Evolutionary conservation across 108 stramenopile species (phyloP), one percentile per base, ranked within the genome.

Genomic region (Cylindrotheca fusiformis): DNA sequence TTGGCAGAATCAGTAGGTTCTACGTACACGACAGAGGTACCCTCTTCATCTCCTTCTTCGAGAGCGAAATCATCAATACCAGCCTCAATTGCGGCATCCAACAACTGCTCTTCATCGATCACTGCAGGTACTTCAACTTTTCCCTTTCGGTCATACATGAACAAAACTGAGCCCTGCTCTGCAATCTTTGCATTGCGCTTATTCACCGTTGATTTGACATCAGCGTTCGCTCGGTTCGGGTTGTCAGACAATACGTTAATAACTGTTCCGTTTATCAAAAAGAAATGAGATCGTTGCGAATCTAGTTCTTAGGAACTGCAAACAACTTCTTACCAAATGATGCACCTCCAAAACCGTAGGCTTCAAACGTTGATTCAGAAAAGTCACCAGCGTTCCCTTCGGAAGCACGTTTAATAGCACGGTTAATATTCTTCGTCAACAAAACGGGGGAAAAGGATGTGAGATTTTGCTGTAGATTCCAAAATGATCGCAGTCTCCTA

Each of bases 191-290:
- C 93, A 0, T 78, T 60, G 14, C 74, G 58, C 67, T 93, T 96
- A 60, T 71, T 84, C 2, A 93, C 82, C 14, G 78, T 73, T 19
- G 72, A 77, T 56, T 69, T 79, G 10, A 96, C 87, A 67, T 94
- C 93, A 19, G 86, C 75, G n/a, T 69, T 79, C 29, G 85, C 89
- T 46, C 95, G 76, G 67, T 96, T 96, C 33, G 78, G 44, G 57
- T 94, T 96, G 63, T 96, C 95, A 14, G 81, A 77, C 59, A 94
- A 68, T 1, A 89, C 90, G 66, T 90, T 90, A 41, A 96, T 85
- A 29, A 96, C 75, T 20, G 88, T 53, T 1, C n/a, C n/a, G n/a
- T n/a, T n/a, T n/a, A n/a, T n/a, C n/a, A n/a, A n/a, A n/a, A n/a
- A n/a, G 76, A 76, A 14, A n/a, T n/a, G n/a, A n/a, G n/a, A n/a